Evolutionary conservation across 257 asterid genomes (phyloP).

Genomic region (Przewalskia tangutica): DNA sequence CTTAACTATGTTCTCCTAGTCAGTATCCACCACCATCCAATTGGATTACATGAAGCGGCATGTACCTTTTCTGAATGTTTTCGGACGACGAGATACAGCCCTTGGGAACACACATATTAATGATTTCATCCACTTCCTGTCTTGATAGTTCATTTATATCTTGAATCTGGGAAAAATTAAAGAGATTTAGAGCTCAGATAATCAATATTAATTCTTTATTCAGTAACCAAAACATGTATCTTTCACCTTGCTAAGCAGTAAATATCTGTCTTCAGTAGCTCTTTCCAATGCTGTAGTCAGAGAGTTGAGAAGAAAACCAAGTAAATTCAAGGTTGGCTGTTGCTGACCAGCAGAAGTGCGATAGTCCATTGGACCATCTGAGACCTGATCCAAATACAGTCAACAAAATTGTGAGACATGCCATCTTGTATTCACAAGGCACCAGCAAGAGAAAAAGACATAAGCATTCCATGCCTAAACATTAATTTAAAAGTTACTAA

Average conservation of each 20-base stretch:
- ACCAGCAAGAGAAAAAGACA: slow-evolving; percentile 4
- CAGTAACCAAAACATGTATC: not conserved
- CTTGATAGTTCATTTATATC: slow-evolving; percentile 94
- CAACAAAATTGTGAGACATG: slow-evolving; percentile 2
- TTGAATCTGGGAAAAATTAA: slow-evolving; percentile 46
- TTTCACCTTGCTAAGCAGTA: slow-evolving; percentile 73
- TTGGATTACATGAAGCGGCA: not conserved
- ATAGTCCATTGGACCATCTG: slow-evolving; percentile 43
- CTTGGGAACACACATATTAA: slow-evolving; percentile 46
- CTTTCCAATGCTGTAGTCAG: slow-evolving; percentile 59
- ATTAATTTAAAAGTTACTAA: not conserved
- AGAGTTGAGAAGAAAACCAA: slow-evolving; percentile 54
- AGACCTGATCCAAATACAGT: slow-evolving; percentile 39
- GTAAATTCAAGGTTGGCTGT: slow-evolving; percentile 62
- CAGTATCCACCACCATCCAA: not conserved
- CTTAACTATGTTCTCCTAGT: not conserved
- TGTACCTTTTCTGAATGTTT: slow-evolving; percentile 69
- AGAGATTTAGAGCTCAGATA: not conserved
- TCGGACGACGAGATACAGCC: slow-evolving; percentile 57
- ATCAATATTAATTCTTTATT: not conserved
- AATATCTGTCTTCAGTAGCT: slow-evolving; percentile 71
- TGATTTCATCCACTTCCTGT: slow-evolving; percentile 91
- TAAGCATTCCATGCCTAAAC: not conserved
- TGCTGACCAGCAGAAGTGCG: slow-evolving; percentile 47
- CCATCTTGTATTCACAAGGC: not conserved